Conservation (phyloP, 768 basidiomycete genomes). For the Mycena vulgaris region DNA sequence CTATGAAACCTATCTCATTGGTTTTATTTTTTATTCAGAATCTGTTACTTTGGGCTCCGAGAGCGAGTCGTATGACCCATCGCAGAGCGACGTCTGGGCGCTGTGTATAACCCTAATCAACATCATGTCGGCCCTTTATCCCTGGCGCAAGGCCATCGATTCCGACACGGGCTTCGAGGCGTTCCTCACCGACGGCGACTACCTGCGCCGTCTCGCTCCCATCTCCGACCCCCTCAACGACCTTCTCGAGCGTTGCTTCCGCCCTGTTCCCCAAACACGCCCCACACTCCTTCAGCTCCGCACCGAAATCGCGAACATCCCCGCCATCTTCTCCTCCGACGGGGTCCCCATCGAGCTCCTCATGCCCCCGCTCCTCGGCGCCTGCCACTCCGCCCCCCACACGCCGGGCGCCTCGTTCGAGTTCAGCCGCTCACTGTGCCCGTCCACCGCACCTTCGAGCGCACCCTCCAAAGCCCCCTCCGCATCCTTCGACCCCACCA, state of each 20-base stretch:
- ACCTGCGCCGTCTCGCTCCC: slow-evolving; percentile 65
- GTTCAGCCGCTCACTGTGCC: not conserved
- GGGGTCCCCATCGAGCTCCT: not conserved
- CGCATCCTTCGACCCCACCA: too few species aligned
- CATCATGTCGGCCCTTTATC: slow-evolving; percentile 67
- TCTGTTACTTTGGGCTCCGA: not conserved
- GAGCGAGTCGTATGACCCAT: not conserved
- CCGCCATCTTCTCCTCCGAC: slow-evolving; percentile 52
- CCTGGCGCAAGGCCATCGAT: slow-evolving; percentile 67
- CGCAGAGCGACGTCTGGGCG: slow-evolving; percentile 50
- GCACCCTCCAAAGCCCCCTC: not conserved
- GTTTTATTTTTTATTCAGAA: slow-evolving; percentile 1
- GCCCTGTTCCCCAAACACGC: slow-evolving; percentile 57
- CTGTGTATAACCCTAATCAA: slow-evolving; percentile 71
- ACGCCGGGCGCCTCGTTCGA: slow-evolving; percentile 1
- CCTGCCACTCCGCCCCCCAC: not conserved
- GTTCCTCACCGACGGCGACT: slow-evolving; percentile 63
- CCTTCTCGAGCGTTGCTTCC: slow-evolving; percentile 67
- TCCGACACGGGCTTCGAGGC: slow-evolving; percentile 63
- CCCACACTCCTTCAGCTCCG: slow-evolving; percentile 63
- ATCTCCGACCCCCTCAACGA: slow-evolving; percentile 65
- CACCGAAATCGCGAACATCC: slow-evolving; percentile 54
- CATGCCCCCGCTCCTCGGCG: not conserved
- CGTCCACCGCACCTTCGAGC: not conserved
- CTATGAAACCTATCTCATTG: not conserved